Evolutionary conservation across 2,329 filamentous ascomycete species (phyloP), one percentile per base, ranked within the genome.

Genomic region (Daldinia sp.): DNA sequence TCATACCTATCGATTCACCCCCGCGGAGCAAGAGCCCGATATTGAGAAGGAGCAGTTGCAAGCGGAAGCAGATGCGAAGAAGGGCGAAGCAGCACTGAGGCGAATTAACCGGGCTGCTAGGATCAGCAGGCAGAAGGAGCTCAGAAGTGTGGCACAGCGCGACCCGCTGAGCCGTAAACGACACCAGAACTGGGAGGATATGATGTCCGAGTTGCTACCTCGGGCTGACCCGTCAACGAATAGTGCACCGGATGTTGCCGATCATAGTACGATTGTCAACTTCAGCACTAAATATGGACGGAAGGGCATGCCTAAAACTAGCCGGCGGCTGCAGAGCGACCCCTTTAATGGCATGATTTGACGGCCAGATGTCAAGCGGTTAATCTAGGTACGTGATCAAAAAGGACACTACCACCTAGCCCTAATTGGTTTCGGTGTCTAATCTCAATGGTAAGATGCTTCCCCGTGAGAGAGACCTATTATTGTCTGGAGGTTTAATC

Each of bases 201-300:
- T 85, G 0, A 89, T 89, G 86, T 81, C 81, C 51, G 81, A 83
- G 37, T 79, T 89, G 43, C 80, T 87, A 61, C 76, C 79, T 48
- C 17, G 72, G 73, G 41, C 63, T 63, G 60, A 66, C 71, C 62
- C 66, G 15, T 8, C 11, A 27, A 11, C 74, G 66, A 63, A 70
- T 29, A 78, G 77, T 25, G 73, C 79, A 39, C 74, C 79, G 15
- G 85, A 88, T 67, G 85, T 84, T 69, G 84, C 85, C 2, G 86
- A 89, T 61, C 82, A 87, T 68, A 88, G 85, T 71, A 87, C 88
- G 79, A 86, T 89, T 73, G 86, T 89, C 30, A 87, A 89, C 65
- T 81, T 84, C 1, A 83, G 86, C 23, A 78, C 78, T 53, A 74
- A 76, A 8, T 85, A 83, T 63, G 77, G 82, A 41, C 82, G 87